Percentiles rank a stretch among this genome's conserved stretches.
Conservation (phyloP, 495 filamentous ascomycete genomes). For the Cercophora sp. region DNA sequence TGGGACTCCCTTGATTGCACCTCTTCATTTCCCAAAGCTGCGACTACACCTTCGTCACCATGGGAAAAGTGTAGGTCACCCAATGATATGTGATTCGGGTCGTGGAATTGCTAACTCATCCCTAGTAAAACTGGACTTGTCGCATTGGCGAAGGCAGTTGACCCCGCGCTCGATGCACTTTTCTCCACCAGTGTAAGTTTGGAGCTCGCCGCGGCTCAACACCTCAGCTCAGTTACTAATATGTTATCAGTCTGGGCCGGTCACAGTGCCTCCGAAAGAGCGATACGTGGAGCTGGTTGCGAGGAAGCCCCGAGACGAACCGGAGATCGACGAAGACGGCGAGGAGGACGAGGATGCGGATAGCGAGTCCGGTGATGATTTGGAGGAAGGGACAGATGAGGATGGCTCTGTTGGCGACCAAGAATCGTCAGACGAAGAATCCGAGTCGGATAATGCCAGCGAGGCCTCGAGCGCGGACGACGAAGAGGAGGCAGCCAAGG, state of each 20-base stretch:
- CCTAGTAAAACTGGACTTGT: conserved; percentile 30
- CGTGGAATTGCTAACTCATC: conserved; percentile 1
- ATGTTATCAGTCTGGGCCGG: conserved; percentile 58
- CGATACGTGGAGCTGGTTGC: conserved; percentile 42
- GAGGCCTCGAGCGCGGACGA: conserved; percentile 36
- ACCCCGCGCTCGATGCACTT: conserved; percentile 72
- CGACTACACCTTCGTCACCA: conserved; percentile 8
- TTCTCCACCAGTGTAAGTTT: conserved; percentile 78
- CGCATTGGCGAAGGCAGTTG: conserved; percentile 52
- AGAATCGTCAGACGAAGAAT: conserved; percentile 26
- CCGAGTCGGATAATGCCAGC: conserved; percentile 36
- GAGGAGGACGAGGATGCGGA: conserved; percentile 30
- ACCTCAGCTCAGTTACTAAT: conserved; percentile 17
- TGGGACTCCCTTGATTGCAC: no score
- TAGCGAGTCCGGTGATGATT: neutral
- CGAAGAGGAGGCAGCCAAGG: conserved; percentile 32
- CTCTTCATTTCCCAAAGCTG: no score
- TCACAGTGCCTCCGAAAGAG: conserved; percentile 52
- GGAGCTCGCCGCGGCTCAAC: conserved; percentile 28
- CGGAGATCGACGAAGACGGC: conserved; percentile 19
- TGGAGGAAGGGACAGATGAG: conserved; percentile 18
- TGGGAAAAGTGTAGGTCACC: conserved; percentile 25
- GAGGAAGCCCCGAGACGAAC: conserved; percentile 1
- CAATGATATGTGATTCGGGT: neutral
- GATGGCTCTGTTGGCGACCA: conserved; percentile 5